Conservation (phyloP, 495 filamentous ascomycete genomes). For the Geoglossum glabrum region DNA sequence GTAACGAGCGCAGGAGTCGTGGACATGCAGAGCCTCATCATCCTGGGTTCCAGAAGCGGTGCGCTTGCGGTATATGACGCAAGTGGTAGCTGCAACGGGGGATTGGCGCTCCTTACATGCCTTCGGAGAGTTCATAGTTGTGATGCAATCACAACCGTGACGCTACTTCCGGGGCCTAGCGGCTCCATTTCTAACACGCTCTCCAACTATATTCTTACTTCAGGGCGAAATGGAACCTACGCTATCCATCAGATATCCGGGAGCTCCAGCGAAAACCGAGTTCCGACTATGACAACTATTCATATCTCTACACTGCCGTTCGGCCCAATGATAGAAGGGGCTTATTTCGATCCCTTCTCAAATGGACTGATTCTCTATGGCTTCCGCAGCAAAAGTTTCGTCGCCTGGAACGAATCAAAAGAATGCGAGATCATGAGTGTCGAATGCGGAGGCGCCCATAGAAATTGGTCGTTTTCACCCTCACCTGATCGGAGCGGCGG, state of each 20-base stretch:
- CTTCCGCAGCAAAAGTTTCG: constrained; percentile 56
- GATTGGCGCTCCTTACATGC: constrained; percentile 13
- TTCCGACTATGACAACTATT: constrained; percentile 20
- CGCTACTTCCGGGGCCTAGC: constrained; percentile 14
- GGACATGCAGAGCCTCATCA: constrained; percentile 24
- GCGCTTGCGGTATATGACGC: constrained; percentile 33
- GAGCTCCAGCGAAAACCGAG: neutral
- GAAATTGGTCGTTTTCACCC: constrained; percentile 45
- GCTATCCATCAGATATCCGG: constrained; percentile 28
- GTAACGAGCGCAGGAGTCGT: constrained; percentile 22
- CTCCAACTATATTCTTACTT: constrained; percentile 31
- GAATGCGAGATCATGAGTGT: constrained; percentile 44
- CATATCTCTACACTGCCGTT: constrained; percentile 39
- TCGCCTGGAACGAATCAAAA: constrained; percentile 54
- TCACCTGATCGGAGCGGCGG: constrained; percentile 6
- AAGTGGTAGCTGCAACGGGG: constrained; percentile 9
- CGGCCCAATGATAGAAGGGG: constrained; percentile 46
- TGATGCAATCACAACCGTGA: constrained; percentile 53
- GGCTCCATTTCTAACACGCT: constrained; percentile 9
- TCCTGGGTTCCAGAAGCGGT: constrained; percentile 51
- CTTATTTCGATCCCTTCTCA: constrained; percentile 29
- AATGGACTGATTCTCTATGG: constrained; percentile 51
- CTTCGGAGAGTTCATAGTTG: constrained; percentile 27
- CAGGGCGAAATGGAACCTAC: constrained; percentile 55
- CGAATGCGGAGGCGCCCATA: constrained; percentile 66